Conservation (phyloP, 345 rosid species). For the thale cress (Arabidopsis thaliana) region DNA sequence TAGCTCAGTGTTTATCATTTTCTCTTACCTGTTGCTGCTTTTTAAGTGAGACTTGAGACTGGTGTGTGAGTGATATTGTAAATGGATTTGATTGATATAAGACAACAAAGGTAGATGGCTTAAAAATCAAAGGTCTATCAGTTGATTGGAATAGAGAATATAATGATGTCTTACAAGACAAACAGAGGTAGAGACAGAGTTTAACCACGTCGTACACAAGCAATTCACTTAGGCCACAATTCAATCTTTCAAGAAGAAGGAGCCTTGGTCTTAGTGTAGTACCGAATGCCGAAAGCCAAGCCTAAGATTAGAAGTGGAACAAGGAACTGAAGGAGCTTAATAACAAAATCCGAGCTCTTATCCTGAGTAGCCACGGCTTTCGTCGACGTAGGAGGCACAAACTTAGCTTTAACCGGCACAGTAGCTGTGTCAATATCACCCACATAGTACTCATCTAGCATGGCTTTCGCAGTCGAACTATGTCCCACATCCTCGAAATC, state of each 20-base stretch:
- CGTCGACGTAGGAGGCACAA: conserved; percentile 59
- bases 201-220: not conserved
- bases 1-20: conserved; percentile 37
- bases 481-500: conserved; percentile 98
- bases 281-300: conserved; percentile 82
- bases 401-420: conserved; percentile 58
- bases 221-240: not conserved
- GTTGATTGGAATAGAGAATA: conserved; percentile 15
- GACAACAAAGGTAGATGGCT: conserved; percentile 36
- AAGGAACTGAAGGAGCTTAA: conserved; percentile 85
- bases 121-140: not conserved
- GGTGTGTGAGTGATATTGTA: conserved; percentile 46
- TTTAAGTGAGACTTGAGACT: conserved; percentile 20
- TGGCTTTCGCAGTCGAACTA: conserved; percentile 75
- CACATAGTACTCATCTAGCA: conserved; percentile 80
- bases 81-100: conserved; percentile 55
- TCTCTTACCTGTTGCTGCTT: conserved; percentile 32
- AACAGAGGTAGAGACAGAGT: conserved; percentile 19
- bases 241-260: conserved; percentile 44
- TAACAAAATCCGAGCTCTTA: conserved; percentile 69
- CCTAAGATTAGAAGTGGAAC: conserved; percentile 93
- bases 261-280: conserved; percentile 76
- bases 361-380: conserved; percentile 78
- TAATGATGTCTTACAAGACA: conserved; percentile 37
- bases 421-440: conserved; percentile 77